phyloP scores from a whole-genome alignment of 2,329 filamentous ascomycete species.

The Fusarium humuli region DNA sequence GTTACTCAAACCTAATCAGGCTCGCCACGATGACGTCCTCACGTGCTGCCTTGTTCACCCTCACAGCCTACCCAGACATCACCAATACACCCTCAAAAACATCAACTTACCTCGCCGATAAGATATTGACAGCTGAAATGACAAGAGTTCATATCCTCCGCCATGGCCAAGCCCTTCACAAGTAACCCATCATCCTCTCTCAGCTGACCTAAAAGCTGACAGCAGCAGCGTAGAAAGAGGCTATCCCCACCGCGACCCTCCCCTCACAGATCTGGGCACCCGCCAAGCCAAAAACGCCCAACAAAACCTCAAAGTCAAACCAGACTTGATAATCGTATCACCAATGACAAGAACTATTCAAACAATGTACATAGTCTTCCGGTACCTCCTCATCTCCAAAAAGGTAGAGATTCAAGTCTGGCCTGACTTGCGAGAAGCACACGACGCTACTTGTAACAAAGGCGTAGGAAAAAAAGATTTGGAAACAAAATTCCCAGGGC shows the following conservation, averaged over 20 bases:
- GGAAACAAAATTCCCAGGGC: constrained; percentile 29
- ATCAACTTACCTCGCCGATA: background rate
- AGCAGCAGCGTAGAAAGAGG: constrained; percentile 26
- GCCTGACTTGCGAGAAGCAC: constrained; percentile 41
- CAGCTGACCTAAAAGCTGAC: constrained; percentile 1
- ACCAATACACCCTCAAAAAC: background rate
- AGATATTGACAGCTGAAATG: background rate
- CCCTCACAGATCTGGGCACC: constrained; percentile 26
- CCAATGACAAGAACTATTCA: constrained; percentile 40
- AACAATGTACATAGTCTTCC: constrained; percentile 37
- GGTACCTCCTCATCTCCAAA: background rate
- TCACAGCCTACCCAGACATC: background rate
- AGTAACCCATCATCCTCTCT: background rate
- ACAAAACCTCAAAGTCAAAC: background rate
- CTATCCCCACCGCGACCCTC: constrained; percentile 35
- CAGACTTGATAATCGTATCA: constrained; percentile 27
- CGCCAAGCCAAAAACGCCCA: constrained; percentile 18
- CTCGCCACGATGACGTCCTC: background rate
- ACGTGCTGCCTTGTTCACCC: background rate
- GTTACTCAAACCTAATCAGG: background rate
- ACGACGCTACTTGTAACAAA: constrained; percentile 45
- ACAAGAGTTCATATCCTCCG: constrained; percentile 26
- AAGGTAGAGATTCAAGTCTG: constrained; percentile 32
- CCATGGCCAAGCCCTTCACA: constrained; percentile 31
- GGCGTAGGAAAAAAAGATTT: constrained; percentile 29